These are phyloP conservation scores for Hypomontagnella monticulosa DNA, from an alignment of 495 filamentous ascomycete species.

Conservation along the genomic window DNA sequence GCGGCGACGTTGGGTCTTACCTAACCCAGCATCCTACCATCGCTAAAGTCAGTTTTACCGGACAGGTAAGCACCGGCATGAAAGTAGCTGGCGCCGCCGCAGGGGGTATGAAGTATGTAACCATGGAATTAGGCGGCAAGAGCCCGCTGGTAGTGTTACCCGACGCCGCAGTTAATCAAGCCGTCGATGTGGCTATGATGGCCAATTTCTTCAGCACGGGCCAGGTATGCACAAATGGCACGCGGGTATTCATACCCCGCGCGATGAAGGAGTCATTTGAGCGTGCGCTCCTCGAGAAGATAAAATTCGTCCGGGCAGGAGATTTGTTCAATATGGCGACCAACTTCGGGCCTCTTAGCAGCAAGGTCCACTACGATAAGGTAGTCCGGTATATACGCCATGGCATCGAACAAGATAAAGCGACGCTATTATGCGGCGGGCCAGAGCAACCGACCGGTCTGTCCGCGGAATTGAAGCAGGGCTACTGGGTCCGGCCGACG, in stretches of 20 bases:
- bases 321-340: slow-evolving; percentile 72
- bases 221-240: slow-evolving; percentile 88
- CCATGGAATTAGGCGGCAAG: slow-evolving; percentile 87
- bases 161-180: slow-evolving; percentile 75
- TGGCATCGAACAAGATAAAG: slow-evolving; percentile 73
- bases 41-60: slow-evolving; percentile 84
- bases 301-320: slow-evolving; percentile 71
- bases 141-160: slow-evolving; percentile 76
- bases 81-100: slow-evolving; percentile 76
- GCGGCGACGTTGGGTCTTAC: slow-evolving; percentile 74
- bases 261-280: slow-evolving; percentile 72
- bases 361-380: slow-evolving; percentile 72
- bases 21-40: slow-evolving; percentile 73
- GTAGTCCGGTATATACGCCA: slow-evolving; percentile 73
- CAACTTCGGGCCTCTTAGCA: slow-evolving; percentile 82
- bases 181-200: slow-evolving; percentile 86
- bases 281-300: slow-evolving; percentile 69
- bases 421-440: slow-evolving; percentile 76
- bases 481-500: slow-evolving; percentile 75
- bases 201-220: slow-evolving; percentile 86
- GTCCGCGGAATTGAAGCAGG: slow-evolving; percentile 63
- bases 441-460: slow-evolving; percentile 58
- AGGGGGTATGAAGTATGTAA: slow-evolving; percentile 84
- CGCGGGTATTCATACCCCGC: slow-evolving; percentile 76
- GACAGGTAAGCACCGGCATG: slow-evolving; percentile 79